A percentile compares a stretch with the other conserved stretches of the same genome.
These are phyloP conservation scores for Solanum microdontum DNA, from an alignment of 257 asterid species.

Conservation along the genomic window DNA sequence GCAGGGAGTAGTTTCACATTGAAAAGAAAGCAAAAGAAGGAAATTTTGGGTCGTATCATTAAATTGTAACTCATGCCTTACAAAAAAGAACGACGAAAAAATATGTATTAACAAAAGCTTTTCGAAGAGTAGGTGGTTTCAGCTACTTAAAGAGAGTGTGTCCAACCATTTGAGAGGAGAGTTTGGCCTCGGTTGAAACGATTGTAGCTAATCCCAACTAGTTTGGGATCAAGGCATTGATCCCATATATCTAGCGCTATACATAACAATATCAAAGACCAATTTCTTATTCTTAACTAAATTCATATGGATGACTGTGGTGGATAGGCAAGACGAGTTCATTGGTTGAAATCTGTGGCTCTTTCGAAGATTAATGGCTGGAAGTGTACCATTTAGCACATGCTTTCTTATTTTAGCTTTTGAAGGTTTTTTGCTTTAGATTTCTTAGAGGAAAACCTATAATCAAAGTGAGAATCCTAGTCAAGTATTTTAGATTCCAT, in stretches of 20 bases:
- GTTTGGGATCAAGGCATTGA: background rate
- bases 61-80: background rate
- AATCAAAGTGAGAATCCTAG: background rate
- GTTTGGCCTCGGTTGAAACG: background rate
- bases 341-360: background rate
- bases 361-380: background rate
- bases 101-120: background rate
- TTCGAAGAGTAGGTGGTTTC: background rate
- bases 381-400: background rate
- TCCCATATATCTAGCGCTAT: background rate
- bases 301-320: background rate
- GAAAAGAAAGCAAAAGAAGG: background rate
- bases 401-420: background rate
- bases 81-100: background rate
- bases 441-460: background rate
- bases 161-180: background rate
- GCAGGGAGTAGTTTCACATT: background rate
- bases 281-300: background rate
- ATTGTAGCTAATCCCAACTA: background rate
- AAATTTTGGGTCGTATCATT: background rate
- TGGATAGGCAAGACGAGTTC: background rate
- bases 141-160: background rate
- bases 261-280: background rate
- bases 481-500: background rate
- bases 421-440: background rate